Evolutionary conservation across 1,284 basidiomycete species (phyloP), one percentile per base, ranked within the genome.

Genomic region (Cutaneotrichosporon daszewskae): DNA sequence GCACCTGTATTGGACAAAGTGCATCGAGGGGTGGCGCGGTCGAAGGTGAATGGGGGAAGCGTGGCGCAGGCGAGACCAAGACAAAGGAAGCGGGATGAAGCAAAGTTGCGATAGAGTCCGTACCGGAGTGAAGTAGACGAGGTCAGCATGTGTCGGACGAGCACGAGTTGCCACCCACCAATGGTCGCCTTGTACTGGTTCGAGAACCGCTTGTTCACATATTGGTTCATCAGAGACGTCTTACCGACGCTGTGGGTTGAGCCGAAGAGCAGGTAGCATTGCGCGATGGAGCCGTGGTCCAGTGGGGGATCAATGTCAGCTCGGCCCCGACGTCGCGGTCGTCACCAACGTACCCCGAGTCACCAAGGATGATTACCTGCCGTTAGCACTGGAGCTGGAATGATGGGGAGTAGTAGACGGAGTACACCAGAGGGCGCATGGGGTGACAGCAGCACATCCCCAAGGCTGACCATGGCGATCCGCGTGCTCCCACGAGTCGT

Each of bases 141-240:
- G n/a, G n/a, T 33, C 32, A 33, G 32, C 32, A 20, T 6, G 18
- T 3, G 5, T 20, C 4, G 12, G 4, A 18, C 17, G 32, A 11
- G 10, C n/a, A 18, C 19, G 16, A 22, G 18, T 33, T 33, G 25
- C n/a, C 17, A 63, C 64, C 36, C 83, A 57, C 87, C 88, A 67
- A 94, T 92, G 51, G 90, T 95, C 11, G 91, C 92, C 77, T 98
- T 98, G 81, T 99, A 98, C 73, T 97, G 94, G 72, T 94, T 96
- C 65, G 87, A 94, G 75, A 98, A 99, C 55, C 95, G 85, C 75
- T 97, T 98, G 83, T 98, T 98, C 62, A 99, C 95, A 77, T 97
- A 98, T 77, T 98, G 95, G 77, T 97, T 98, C 95, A 99, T 99
- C 62, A 99, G 82, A 32, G 94, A 98, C 37, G 94, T 98, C 85